Conservation (phyloP, 2,329 filamentous ascomycete species). For the Aspergillus sp. region DNA sequence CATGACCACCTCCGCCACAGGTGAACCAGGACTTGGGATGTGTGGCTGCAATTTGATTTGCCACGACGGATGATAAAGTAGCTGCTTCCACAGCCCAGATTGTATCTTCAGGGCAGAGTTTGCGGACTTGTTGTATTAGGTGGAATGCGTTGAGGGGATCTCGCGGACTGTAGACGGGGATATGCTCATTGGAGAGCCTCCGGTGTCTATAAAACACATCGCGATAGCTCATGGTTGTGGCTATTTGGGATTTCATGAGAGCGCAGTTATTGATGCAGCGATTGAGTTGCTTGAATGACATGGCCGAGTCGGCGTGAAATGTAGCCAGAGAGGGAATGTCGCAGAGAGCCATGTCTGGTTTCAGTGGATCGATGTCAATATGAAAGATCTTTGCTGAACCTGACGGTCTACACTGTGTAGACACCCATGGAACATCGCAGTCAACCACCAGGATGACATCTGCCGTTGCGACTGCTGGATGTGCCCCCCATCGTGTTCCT, state of each 20-base stretch:
- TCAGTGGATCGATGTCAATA: conserved; percentile 61
- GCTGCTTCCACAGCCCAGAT: conserved; percentile 43
- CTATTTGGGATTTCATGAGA: no score
- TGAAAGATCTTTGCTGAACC: conserved; percentile 56
- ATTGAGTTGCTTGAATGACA: not conserved
- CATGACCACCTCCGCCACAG: conserved; percentile 67
- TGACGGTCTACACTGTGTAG: conserved; percentile 59
- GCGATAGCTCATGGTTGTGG: no score
- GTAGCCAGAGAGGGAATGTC: conserved; percentile 59
- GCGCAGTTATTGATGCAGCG: not conserved
- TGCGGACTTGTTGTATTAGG: not conserved
- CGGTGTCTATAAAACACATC: not conserved
- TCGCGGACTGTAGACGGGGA: not conserved
- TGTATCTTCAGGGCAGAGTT: not conserved
- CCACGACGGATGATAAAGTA: conserved; percentile 44
- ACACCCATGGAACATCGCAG: conserved; percentile 89
- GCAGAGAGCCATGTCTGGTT: conserved; percentile 66
- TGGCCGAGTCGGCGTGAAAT: conserved; percentile 54
- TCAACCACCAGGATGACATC: conserved; percentile 80
- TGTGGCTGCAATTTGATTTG: conserved; percentile 62
- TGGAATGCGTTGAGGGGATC: not conserved
- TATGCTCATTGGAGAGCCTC: not conserved
- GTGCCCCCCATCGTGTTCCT: conserved; percentile 67
- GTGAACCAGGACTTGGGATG: conserved; percentile 59
- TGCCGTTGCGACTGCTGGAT: conserved; percentile 66